Percentiles rank a stretch among this genome's conserved stretches.
phyloP scores from a whole-genome alignment of 495 filamentous ascomycete species.

The Hypoxylon fragiforme region DNA sequence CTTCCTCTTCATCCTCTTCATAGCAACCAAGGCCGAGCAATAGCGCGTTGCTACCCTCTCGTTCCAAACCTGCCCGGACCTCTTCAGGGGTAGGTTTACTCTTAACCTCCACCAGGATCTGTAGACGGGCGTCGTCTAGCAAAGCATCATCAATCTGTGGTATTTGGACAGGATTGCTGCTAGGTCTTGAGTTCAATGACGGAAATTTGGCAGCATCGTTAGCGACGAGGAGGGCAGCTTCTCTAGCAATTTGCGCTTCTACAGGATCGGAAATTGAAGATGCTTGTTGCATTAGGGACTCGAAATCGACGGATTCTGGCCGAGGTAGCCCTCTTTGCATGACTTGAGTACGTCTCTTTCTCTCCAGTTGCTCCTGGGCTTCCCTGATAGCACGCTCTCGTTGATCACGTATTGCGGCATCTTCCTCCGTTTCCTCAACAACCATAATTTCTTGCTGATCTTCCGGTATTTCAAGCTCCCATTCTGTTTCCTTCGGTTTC shows the following conservation, averaged over 20 bases:
- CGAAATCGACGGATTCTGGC: slow-evolving; percentile 71
- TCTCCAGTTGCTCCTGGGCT: slow-evolving; percentile 73
- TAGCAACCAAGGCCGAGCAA: slow-evolving; percentile 81
- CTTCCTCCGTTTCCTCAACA: slow-evolving; percentile 67
- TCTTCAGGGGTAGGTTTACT: slow-evolving; percentile 59
- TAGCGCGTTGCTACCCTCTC: slow-evolving; percentile 57
- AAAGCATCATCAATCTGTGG: slow-evolving; percentile 70
- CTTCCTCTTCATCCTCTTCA: slow-evolving; percentile 69
- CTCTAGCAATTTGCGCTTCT: slow-evolving; percentile 65
- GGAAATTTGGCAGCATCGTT: slow-evolving; percentile 80
- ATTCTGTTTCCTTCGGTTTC: slow-evolving; percentile 88
- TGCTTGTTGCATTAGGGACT: slow-evolving; percentile 65
- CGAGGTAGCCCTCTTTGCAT: slow-evolving; percentile 83
- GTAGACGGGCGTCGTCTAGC: slow-evolving; percentile 72
- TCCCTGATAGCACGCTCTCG: slow-evolving; percentile 69
- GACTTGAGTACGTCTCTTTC: slow-evolving; percentile 83
- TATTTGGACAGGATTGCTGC: slow-evolving; percentile 62
- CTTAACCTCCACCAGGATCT: slow-evolving; percentile 73
- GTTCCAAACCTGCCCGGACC: slow-evolving; percentile 70
- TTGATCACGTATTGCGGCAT: slow-evolving; percentile 80
- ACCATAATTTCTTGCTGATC: slow-evolving; percentile 68
- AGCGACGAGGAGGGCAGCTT: slow-evolving; percentile 76
- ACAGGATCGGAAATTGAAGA: slow-evolving; percentile 40
- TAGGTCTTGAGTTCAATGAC: slow-evolving; percentile 64
- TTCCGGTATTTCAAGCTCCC: slow-evolving; percentile 89